These are phyloP conservation scores for Hemisphaericaspora lyxosophila DNA, from an alignment of 1,139 yeast genomes.

Conservation along the genomic window DNA sequence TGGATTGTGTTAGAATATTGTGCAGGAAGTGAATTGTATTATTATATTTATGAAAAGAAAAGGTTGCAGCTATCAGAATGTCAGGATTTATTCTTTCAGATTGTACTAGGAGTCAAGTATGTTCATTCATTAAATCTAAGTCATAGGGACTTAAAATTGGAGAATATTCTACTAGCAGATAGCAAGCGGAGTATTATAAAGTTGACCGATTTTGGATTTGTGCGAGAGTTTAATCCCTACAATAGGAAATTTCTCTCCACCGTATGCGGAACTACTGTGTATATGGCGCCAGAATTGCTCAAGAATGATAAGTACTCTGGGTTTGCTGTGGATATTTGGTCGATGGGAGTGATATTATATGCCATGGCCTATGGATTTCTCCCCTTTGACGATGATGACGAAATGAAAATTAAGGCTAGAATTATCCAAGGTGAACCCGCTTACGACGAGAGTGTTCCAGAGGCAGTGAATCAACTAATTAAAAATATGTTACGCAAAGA, in stretches of 20 bases:
- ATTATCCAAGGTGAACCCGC: conserved; percentile 68
- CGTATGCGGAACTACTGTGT: conserved; percentile 90
- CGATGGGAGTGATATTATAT: conserved; percentile 88
- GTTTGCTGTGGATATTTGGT: conserved; percentile 84
- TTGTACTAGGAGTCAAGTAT: conserved; percentile 78
- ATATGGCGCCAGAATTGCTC: conserved; percentile 94
- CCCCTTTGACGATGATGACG: conserved; percentile 91
- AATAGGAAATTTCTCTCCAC: conserved; percentile 65
- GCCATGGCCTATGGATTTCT: conserved; percentile 83
- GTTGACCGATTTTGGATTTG: conserved; percentile 90
- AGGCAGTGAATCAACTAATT: conserved; percentile 51
- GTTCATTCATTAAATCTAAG: conserved; percentile 82
- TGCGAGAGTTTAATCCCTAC: conserved; percentile 67
- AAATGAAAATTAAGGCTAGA: conserved; percentile 55
- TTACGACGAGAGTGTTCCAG: conserved; percentile 45
- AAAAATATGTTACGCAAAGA: conserved; percentile 61
- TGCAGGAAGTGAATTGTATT: conserved; percentile 83
- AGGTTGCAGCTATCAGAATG: conserved; percentile 57
- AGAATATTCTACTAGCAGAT: conserved; percentile 77
- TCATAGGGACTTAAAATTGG: conserved; percentile 87
- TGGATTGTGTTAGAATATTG: conserved; percentile 93
- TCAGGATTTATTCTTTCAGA: conserved; percentile 67
- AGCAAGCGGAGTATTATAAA: conserved; percentile 58
- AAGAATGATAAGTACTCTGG: conserved; percentile 73
- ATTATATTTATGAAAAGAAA: conserved; percentile 60